Evolutionary conservation across 192 early-diverging fungal genomes (phyloP), one percentile per base, ranked within the genome.

Genomic region (Spizellomyces punctatus): DNA sequence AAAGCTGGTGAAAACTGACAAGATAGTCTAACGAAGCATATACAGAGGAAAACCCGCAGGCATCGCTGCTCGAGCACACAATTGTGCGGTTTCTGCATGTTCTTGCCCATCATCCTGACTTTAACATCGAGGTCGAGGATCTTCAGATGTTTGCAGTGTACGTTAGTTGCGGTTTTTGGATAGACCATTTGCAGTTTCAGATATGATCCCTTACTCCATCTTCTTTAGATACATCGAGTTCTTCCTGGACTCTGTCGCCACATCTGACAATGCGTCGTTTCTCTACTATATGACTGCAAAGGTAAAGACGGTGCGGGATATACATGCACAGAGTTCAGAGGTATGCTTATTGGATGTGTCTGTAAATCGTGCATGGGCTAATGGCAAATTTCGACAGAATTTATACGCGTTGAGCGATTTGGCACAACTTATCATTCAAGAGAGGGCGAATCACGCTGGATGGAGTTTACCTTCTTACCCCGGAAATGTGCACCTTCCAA

Each of bases 21-120:
- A 36, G 27, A 36, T 36, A 3, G 1, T 36, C 27, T 36, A 9
- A n/a, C 14, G 16, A 64, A 16, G 46, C 52, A 17, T 22, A 27
- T 48, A 44, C 6, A 8, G 22, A 46, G 5, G 67, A 69, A 36
- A 36, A 58, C 21, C 14, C 21, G 54, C 74, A 69, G 10, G 54
- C 81, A 36, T 67, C 79, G 71, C 17, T 77, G 77, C 5, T 90
- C 85, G 59, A 94, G 88, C 63, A 79, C 82, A 67, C 79, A 84
- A 22, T 75, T 90, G 43, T 81, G 78, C 42, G 88, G 5, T 58
- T 95, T 36, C 71, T 96, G 17, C 88, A 94, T 62, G 70, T 94
- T 43, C 79, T 98, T 9, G 90, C 93, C 4, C 88, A 92, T 71
- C 93, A 96, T 68, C 92, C 94, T 2, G 94, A 96, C 77, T 95